Conservation (phyloP, 768 basidiomycete species). For the Clitopilus passeckerianus region DNA sequence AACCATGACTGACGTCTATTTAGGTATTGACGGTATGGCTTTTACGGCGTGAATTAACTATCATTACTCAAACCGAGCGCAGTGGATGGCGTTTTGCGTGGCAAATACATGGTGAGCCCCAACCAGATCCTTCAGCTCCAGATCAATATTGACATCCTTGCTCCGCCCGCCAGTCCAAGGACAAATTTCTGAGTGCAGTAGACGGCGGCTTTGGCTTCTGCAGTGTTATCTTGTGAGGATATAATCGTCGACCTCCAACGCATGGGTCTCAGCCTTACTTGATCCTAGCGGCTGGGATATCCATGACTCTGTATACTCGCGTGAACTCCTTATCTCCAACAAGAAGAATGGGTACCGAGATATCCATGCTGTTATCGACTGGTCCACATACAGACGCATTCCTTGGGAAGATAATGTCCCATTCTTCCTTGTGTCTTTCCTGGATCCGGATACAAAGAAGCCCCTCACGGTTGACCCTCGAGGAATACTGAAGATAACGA, state of each 20-base stretch:
- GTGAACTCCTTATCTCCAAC: conserved; percentile 89
- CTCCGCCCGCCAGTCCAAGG: conserved; percentile 60
- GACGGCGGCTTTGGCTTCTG: conserved; percentile 90
- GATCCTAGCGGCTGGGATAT: conserved; percentile 80
- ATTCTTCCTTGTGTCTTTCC: conserved; percentile 89
- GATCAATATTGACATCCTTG: background rate
- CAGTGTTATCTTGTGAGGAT: conserved; percentile 81
- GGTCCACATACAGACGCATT: conserved; percentile 82
- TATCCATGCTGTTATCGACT: conserved; percentile 79
- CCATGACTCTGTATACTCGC: conserved; percentile 80
- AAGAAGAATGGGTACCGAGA: conserved; percentile 90
- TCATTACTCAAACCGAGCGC: background rate
- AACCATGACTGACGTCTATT: background rate
- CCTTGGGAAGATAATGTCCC: conserved; percentile 91
- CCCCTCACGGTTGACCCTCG: conserved; percentile 84
- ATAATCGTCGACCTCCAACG: background rate
- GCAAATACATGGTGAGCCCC: conserved; percentile 79
- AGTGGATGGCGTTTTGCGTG: conserved; percentile 93
- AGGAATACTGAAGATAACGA: conserved; percentile 62
- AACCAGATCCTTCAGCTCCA: background rate
- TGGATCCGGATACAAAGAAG: conserved; percentile 79
- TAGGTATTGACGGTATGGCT: conserved; percentile 62
- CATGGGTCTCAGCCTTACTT: background rate
- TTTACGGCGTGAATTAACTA: background rate
- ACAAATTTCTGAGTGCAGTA: conserved; percentile 83